Conservation (phyloP, 495 filamentous ascomycete species). For the Penicillium steckii region DNA sequence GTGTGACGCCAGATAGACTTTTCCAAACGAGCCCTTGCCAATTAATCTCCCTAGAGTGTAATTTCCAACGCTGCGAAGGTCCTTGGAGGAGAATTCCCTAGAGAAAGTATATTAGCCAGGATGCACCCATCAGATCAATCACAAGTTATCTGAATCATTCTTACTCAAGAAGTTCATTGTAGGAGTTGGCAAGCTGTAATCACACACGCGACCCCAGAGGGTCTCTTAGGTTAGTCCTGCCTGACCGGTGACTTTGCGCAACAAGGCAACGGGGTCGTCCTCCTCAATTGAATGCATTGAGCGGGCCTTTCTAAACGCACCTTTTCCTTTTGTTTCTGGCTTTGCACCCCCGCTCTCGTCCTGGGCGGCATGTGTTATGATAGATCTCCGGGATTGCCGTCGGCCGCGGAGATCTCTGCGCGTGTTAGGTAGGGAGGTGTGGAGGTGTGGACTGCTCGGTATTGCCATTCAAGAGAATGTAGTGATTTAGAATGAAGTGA, state of each 20-base stretch:
- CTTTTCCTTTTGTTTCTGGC: constrained; percentile 93
- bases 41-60: constrained; percentile 89
- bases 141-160: constrained; percentile 25
- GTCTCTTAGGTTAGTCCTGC: constrained; percentile 19
- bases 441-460: constrained; percentile 13
- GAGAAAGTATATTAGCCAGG: constrained; percentile 15
- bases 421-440: constrained; percentile 19
- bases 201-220: constrained; percentile 11
- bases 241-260: background rate
- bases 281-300: no score
- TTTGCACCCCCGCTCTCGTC: constrained; percentile 83
- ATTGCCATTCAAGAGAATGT: constrained; percentile 31
- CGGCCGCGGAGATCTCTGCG: constrained; percentile 25
- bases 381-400: constrained; percentile 22
- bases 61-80: constrained; percentile 88
- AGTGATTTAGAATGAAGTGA: no score
- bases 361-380: constrained; percentile 59
- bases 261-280: no score
- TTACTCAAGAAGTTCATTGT: constrained; percentile 93
- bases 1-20: constrained; percentile 94
- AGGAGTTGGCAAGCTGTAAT: constrained; percentile 87
- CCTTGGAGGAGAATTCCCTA: constrained; percentile 93
- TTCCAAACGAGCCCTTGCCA: constrained; percentile 96
- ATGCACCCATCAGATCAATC: background rate
- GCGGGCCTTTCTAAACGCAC: constrained; percentile 47